A percentile compares a stretch with the other conserved stretches of the same genome.
Conservation (phyloP, 2,329 filamentous ascomycete genomes). For the Xylariaceae sp. region DNA sequence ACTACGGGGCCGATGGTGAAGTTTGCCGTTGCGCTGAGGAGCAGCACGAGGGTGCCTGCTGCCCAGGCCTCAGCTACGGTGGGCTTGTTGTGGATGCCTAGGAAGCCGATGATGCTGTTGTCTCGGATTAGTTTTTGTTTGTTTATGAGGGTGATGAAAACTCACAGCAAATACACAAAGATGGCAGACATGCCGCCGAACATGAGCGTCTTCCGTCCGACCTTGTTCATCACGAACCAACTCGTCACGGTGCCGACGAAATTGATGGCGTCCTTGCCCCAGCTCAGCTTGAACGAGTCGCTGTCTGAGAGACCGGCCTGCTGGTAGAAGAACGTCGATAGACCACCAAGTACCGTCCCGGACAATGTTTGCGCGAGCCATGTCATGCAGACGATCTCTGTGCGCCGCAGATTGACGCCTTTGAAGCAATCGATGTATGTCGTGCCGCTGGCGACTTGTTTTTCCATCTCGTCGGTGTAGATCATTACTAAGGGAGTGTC, state of each 20-base stretch:
- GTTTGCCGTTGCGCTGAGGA: constrained; percentile 41
- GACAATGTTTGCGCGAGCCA: constrained; percentile 33
- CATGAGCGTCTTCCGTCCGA: constrained; percentile 39
- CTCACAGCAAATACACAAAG: constrained; percentile 34
- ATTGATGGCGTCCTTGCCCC: constrained; percentile 37
- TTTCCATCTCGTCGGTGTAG: constrained; percentile 40
- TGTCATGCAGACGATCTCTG: constrained; percentile 34
- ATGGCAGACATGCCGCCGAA: constrained; percentile 37
- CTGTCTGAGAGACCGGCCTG: constrained; percentile 32
- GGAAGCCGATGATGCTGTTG: constrained; percentile 30
- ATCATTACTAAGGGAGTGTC: constrained; percentile 33
- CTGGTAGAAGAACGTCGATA: constrained; percentile 35
- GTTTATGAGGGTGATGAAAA: constrained; percentile 17
- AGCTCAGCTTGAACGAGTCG: constrained; percentile 32
- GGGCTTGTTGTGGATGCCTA: constrained; percentile 31
- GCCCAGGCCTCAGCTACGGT: constrained; percentile 40
- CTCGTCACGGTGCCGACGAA: constrained; percentile 39
- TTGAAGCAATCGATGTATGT: constrained; percentile 40
- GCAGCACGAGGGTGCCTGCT: constrained; percentile 39
- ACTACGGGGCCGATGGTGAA: constrained; percentile 43
- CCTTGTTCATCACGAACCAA: constrained; percentile 37
- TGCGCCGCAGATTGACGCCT: constrained; percentile 36
- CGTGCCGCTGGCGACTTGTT: constrained; percentile 32
- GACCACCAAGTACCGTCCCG: constrained; percentile 32
- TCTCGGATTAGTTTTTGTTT: constrained; percentile 1